A percentile compares a stretch with the other conserved stretches of the same genome.
Evolutionary conservation across 139 green algal genomes (phyloP).

Genomic region (Ostreobium quekettii): DNA sequence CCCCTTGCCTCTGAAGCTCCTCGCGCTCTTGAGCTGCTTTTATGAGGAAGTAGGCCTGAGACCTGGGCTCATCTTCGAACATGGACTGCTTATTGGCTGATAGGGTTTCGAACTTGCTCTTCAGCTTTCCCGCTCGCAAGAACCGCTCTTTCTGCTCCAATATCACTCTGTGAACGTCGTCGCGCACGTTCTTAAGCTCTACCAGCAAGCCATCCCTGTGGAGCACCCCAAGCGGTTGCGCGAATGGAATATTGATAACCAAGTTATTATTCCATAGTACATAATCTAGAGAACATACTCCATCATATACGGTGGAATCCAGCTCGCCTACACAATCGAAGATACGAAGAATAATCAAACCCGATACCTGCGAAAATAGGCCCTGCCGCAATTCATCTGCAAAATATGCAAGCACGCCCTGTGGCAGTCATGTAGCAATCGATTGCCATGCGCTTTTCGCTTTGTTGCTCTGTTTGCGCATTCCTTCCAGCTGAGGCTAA

Average conservation of each 20-base stretch:
- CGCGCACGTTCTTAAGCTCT: constrained; percentile 65
- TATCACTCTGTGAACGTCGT: constrained; percentile 68
- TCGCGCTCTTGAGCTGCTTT: constrained; percentile 75
- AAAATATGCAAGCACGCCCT: no score
- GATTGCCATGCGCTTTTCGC: no score
- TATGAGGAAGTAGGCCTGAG: constrained; percentile 86
- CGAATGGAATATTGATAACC: not conserved
- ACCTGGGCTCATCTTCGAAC: constrained; percentile 37
- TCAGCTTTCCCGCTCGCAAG: constrained; percentile 48
- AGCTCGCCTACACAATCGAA: no score
- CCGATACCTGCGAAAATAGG: no score
- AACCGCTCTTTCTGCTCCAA: constrained; percentile 65
- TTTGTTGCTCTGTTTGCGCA: no score
- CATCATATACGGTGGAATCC: no score
- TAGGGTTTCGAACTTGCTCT: constrained; percentile 63
- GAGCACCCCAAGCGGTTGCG: not conserved
- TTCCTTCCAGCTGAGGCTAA: no score
- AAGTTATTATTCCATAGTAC: constrained; percentile 3
- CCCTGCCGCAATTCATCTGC: no score
- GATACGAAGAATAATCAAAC: no score
- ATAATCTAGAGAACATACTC: constrained; percentile 6
- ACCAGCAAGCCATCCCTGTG: constrained; percentile 46
- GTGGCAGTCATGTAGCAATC: no score
- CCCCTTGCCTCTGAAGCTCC: constrained; percentile 59
- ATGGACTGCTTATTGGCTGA: constrained; percentile 33